Evolutionary conservation across 257 asterid species (phyloP).

Genomic region (Catharanthus roseus): DNA sequence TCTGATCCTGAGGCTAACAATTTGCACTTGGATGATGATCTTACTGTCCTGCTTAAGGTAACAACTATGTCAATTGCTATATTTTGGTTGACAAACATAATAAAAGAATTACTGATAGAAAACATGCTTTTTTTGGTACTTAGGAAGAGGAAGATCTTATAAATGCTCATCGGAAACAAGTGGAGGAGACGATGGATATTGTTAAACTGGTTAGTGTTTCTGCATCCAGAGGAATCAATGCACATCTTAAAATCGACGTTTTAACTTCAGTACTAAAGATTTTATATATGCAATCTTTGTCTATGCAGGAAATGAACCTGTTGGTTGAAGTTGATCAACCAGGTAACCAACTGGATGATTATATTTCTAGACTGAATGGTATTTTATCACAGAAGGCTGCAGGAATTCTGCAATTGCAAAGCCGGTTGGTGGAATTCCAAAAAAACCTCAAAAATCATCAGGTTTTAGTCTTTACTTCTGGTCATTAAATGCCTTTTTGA

Average conservation of each 20-base stretch:
- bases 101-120: neutral
- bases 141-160: slow-evolving; percentile 70
- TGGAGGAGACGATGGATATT: slow-evolving; percentile 85
- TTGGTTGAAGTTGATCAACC: slow-evolving; percentile 33
- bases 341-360: slow-evolving; percentile 33
- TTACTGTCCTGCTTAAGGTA: slow-evolving; percentile 29
- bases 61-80: neutral
- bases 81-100: neutral
- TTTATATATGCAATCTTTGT: neutral
- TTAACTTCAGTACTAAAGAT: neutral
- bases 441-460: slow-evolving; percentile 21
- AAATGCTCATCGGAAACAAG: slow-evolving; percentile 79
- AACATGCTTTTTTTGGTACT: slow-evolving; percentile 5
- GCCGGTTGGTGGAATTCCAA: slow-evolving; percentile 26
- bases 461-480: slow-evolving; percentile 24
- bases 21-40: slow-evolving; percentile 20
- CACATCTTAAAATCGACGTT: neutral
- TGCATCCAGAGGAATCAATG: neutral
- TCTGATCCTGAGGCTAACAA: slow-evolving; percentile 17
- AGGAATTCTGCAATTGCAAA: slow-evolving; percentile 30
- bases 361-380: slow-evolving; percentile 21
- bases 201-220: slow-evolving; percentile 30
- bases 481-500: neutral
- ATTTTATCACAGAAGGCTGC: slow-evolving; percentile 35
- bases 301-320: slow-evolving; percentile 32